phyloP scores from a whole-genome alignment of 257 asterid genomes.

The Datura wrightii region DNA sequence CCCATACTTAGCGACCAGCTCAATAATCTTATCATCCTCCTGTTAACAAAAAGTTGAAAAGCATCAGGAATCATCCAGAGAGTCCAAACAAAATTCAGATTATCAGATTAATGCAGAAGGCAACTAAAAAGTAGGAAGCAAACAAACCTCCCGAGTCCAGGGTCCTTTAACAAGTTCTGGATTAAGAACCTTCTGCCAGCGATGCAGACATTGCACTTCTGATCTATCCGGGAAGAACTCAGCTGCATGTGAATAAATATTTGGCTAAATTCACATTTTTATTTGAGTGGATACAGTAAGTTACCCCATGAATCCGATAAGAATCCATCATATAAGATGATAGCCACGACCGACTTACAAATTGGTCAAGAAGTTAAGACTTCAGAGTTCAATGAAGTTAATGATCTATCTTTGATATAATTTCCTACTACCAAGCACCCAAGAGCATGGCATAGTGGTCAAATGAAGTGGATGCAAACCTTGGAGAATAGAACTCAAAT shows the following conservation, averaged over 20 bases:
- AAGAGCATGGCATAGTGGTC: not conserved
- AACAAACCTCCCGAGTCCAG: constrained; percentile 87
- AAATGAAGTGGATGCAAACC: not conserved
- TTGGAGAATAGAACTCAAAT: not conserved
- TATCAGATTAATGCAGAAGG: constrained; percentile 25
- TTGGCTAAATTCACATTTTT: constrained; percentile 5
- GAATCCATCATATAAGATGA: not conserved
- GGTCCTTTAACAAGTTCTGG: constrained; percentile 99
- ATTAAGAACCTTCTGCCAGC: constrained; percentile 99
- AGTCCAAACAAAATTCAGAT: not conserved
- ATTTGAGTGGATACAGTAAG: not conserved
- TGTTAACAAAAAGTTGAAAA: constrained; percentile 43
- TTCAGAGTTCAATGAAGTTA: not conserved
- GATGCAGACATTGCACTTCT: constrained; percentile 98
- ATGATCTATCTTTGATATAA: not conserved
- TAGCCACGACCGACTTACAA: constrained; percentile 3
- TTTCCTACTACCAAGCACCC: constrained; percentile 17
- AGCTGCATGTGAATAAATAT: constrained; percentile 60
- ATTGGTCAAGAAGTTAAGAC: not conserved
- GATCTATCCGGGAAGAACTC: constrained; percentile 97
- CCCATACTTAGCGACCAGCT: constrained; percentile 86
- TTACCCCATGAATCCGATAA: not conserved
- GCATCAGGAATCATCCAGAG: constrained; percentile 35
- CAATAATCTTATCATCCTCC: constrained; percentile 93
- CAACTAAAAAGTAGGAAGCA: constrained; percentile 35